Percentiles rank a stretch among this genome's conserved stretches.
Evolutionary conservation across 2,329 filamentous ascomycete species (phyloP).

Genomic region (Calcarisporium arbuscula): DNA sequence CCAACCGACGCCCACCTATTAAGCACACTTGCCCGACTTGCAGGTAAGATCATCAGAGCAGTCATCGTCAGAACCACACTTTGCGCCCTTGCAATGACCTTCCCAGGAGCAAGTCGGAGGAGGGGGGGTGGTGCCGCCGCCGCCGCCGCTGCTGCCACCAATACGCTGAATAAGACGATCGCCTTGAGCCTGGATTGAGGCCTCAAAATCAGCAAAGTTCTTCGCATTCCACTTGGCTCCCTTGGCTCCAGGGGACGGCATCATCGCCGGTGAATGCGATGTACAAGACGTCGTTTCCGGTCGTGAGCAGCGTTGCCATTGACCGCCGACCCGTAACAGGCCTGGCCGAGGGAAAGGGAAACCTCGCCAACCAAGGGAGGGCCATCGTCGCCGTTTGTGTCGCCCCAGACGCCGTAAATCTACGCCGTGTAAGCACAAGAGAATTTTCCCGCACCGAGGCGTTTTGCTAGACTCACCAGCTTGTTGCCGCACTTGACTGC

Average conservation of each 20-base stretch:
- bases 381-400: slow-evolving; percentile 49
- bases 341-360: slow-evolving; percentile 44
- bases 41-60: slow-evolving; percentile 8
- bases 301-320: slow-evolving; percentile 37
- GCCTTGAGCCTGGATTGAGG: slow-evolving; percentile 36
- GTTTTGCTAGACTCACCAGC: slow-evolving; percentile 3
- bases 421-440: slow-evolving; percentile 1
- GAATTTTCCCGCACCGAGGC: neutral
- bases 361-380: slow-evolving; percentile 47
- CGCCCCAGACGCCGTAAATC: slow-evolving; percentile 48
- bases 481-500: slow-evolving; percentile 8
- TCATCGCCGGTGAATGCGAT: slow-evolving; percentile 48
- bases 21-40: slow-evolving; percentile 1
- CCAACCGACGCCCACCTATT: too few species aligned
- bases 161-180: slow-evolving; percentile 37
- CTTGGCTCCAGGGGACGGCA: slow-evolving; percentile 46
- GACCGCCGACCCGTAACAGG: slow-evolving; percentile 44
- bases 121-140: slow-evolving; percentile 1
- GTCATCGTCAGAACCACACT: slow-evolving; percentile 5
- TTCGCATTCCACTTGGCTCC: slow-evolving; percentile 46
- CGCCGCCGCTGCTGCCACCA: too few species aligned
- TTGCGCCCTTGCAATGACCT: slow-evolving; percentile 6
- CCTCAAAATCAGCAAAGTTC: slow-evolving; percentile 34
- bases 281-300: slow-evolving; percentile 48
- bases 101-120: slow-evolving; percentile 3